These are phyloP conservation scores for Cercospora brassicicola DNA, from an alignment of 2,329 filamentous ascomycete genomes.

Conservation along the genomic window DNA sequence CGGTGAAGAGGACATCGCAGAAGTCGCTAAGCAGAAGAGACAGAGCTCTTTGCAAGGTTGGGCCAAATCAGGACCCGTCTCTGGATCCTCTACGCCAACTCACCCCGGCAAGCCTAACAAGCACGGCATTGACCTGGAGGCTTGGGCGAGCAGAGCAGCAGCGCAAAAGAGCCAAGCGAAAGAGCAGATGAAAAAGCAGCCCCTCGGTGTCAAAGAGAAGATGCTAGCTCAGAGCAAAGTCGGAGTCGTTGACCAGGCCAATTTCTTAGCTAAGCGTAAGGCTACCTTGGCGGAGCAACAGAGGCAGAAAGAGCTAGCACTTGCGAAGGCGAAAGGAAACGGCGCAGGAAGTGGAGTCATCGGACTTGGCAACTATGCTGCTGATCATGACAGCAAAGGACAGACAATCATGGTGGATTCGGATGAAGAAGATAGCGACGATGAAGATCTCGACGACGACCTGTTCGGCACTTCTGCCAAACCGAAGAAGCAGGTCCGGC, in stretches of 20 bases:
- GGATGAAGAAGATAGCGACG: conserved; percentile 55
- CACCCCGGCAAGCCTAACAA: conserved; percentile 27
- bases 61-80: conserved; percentile 38
- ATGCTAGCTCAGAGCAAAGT: conserved; percentile 40
- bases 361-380: conserved; percentile 70
- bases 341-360: conserved; percentile 78
- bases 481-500: conserved; percentile 46
- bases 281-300: conserved; percentile 71
- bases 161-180: conserved; percentile 22
- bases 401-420: conserved; percentile 88
- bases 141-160: conserved; percentile 24
- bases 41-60: conserved; percentile 46
- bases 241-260: conserved; percentile 44
- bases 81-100: conserved; percentile 30
- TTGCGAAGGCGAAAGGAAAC: conserved; percentile 48
- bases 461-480: conserved; percentile 59
- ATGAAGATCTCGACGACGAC: conserved; percentile 63
- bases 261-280: conserved; percentile 72
- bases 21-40: conserved; percentile 38
- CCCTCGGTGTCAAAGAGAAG: conserved; percentile 26
- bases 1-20: conserved; percentile 27
- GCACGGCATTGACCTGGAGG: conserved; percentile 36
- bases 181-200: conserved; percentile 35
- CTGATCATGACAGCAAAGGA: conserved; percentile 72
- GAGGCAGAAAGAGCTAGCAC: conserved; percentile 58